Conservation (phyloP, 225 moss, liverwort and hornwort genomes). For the Ulota crispa region DNA sequence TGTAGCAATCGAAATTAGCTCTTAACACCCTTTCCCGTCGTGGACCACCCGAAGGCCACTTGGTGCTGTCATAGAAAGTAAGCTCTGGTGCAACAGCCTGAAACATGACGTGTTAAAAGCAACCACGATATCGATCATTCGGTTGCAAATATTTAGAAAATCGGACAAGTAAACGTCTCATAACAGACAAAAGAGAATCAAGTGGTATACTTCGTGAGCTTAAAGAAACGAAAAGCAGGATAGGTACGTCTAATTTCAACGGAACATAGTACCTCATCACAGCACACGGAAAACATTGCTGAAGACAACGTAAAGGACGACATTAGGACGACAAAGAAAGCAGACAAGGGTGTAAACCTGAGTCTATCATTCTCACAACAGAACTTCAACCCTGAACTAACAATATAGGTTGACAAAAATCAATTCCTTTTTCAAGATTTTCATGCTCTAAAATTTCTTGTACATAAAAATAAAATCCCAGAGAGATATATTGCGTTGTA, state of each 20-base stretch:
- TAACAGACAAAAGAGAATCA: neutral
- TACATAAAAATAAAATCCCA: neutral
- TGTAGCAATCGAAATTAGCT: conserved; percentile 85
- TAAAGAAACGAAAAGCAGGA: neutral
- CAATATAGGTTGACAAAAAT: neutral
- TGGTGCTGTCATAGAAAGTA: conserved; percentile 95
- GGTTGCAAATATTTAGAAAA: neutral
- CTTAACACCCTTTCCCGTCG: conserved; percentile 83
- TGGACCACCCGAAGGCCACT: conserved; percentile 81
- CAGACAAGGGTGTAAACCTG: neutral
- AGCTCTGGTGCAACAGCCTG: conserved; percentile 99
- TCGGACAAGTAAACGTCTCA: neutral
- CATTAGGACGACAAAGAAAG: neutral
- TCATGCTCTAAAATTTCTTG: neutral
- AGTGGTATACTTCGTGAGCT: neutral
- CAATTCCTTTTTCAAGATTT: neutral
- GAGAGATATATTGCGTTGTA: neutral
- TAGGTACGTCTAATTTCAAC: neutral
- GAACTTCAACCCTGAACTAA: conserved; percentile 7
- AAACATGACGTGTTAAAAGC: conserved; percentile 20
- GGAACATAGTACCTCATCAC: conserved; percentile 3
- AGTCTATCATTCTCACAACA: neutral
- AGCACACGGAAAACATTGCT: neutral
- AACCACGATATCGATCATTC: neutral
- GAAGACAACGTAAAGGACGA: neutral